These are phyloP conservation scores for Rubus idaeus DNA, from an alignment of 306 rosid genomes.

Conservation along the genomic window DNA sequence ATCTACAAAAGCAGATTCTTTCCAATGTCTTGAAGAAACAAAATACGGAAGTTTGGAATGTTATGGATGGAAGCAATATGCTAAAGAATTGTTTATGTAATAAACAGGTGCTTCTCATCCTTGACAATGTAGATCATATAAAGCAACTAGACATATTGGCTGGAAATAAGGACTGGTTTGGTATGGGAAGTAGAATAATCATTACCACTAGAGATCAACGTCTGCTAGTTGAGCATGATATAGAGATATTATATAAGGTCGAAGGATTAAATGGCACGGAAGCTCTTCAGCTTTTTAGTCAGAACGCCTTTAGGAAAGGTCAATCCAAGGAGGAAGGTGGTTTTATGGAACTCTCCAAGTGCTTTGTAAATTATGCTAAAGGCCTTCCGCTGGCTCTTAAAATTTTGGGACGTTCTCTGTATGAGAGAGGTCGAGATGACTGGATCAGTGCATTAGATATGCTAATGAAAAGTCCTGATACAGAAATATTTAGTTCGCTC, in stretches of 20 bases:
- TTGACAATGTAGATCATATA: slow-evolving; percentile 9
- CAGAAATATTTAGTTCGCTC: neutral
- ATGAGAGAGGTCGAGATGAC: neutral
- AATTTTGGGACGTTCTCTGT: neutral
- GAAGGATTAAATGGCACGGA: neutral
- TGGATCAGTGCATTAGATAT: neutral
- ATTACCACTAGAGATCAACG: slow-evolving; percentile 5
- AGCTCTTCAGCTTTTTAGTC: neutral
- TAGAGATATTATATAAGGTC: neutral
- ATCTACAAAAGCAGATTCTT: neutral
- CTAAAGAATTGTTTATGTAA: neutral
- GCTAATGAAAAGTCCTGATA: neutral
- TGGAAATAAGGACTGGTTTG: slow-evolving; percentile 4
- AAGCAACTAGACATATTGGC: neutral
- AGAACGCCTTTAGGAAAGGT: neutral
- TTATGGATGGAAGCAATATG: neutral
- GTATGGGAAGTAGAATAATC: slow-evolving; percentile 13
- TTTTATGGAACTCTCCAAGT: neutral
- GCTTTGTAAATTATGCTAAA: neutral
- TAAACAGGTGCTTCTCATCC: slow-evolving; percentile 7
- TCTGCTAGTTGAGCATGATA: neutral
- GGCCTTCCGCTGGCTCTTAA: slow-evolving; percentile 8
- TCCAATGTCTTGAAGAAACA: neutral
- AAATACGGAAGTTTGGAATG: neutral
- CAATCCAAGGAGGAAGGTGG: neutral